phyloP scores from a whole-genome alignment of 1,139 yeast genomes.

The Protomyces lactucae-debilis region DNA sequence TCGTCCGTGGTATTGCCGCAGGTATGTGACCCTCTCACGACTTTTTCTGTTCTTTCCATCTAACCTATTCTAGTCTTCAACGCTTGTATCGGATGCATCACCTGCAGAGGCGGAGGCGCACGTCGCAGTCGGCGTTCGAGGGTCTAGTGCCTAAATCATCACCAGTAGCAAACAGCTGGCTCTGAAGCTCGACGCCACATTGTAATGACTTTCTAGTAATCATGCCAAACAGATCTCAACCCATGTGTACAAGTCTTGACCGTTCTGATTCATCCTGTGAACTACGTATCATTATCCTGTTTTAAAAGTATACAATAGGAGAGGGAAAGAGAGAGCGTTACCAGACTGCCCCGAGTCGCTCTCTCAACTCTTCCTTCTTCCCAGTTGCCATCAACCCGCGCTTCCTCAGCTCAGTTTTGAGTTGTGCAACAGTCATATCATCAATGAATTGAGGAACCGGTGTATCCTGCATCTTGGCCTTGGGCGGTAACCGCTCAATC shows the following conservation, averaged over 20 bases:
- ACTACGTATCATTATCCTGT: no score
- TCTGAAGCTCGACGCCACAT: background rate
- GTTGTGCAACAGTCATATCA: slow-evolving; percentile 21
- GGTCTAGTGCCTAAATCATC: background rate
- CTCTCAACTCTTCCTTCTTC: slow-evolving; percentile 14
- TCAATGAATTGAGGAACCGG: slow-evolving; percentile 4
- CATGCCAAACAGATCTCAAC: no score
- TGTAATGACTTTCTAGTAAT: no score
- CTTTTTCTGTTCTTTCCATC: no score
- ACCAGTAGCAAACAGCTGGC: background rate
- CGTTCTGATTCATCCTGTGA: no score
- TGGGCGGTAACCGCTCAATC: slow-evolving; percentile 12
- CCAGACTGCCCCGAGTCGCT: background rate
- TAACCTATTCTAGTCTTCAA: background rate
- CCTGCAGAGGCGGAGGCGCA: background rate
- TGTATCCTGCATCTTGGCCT: slow-evolving; percentile 4
- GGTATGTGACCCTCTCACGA: background rate
- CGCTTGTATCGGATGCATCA: slow-evolving; percentile 15
- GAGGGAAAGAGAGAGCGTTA: no score
- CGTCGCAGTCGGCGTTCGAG: background rate
- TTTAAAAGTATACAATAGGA: no score
- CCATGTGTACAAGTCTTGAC: no score
- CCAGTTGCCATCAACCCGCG: slow-evolving; percentile 10
- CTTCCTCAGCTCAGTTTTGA: slow-evolving; percentile 11
- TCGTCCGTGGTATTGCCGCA: slow-evolving; percentile 23